These are phyloP conservation scores for Torulaspora quercuum DNA, from an alignment of 805 yeast species.

Conservation along the genomic window DNA sequence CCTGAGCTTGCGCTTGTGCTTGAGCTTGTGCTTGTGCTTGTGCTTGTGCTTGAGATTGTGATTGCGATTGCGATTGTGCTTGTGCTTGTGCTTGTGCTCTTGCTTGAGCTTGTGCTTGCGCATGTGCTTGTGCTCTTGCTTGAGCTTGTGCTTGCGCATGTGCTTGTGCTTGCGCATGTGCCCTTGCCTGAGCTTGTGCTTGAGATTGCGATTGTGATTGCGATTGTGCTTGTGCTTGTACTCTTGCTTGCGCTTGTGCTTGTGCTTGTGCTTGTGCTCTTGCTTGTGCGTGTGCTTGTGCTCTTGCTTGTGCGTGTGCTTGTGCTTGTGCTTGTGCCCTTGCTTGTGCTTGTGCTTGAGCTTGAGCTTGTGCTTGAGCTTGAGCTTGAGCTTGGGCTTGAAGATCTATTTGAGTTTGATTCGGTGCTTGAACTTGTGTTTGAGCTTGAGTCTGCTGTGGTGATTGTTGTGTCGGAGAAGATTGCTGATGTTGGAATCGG, in stretches of 20 bases:
- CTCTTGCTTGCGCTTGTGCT: too few relatives aligned
- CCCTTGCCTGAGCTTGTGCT: slow-evolving; percentile 3
- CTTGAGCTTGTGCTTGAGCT: slow-evolving; percentile 11
- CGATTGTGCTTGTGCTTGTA: slow-evolving; percentile 6
- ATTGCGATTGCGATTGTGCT: slow-evolving; percentile 10
- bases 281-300: slow-evolving; percentile 7
- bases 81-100: slow-evolving; percentile 2
- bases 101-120: slow-evolving; percentile 1
- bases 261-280: slow-evolving; percentile 6
- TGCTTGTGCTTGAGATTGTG: slow-evolving; percentile 6
- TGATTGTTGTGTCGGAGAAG: slow-evolving; percentile 13
- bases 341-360: slow-evolving; percentile 6
- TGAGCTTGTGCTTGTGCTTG: slow-evolving; percentile 5
- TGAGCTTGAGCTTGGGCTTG: slow-evolving; percentile 6
- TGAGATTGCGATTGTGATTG: slow-evolving; percentile 5
- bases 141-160: slow-evolving; percentile 4
- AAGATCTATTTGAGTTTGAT: slow-evolving; percentile 3
- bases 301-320: slow-evolving; percentile 4
- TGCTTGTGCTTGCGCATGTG: slow-evolving; percentile 1
- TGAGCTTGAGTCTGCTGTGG: slow-evolving; percentile 15
- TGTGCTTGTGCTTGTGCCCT: slow-evolving; percentile 4
- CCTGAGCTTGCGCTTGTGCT: slow-evolving; percentile 8
- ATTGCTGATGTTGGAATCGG: slow-evolving; percentile 29
- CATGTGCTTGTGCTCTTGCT: background rate
- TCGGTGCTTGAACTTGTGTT: slow-evolving; percentile 7